phyloP scores from a whole-genome alignment of 257 asterid genomes.

The Solanum acaule region DNA sequence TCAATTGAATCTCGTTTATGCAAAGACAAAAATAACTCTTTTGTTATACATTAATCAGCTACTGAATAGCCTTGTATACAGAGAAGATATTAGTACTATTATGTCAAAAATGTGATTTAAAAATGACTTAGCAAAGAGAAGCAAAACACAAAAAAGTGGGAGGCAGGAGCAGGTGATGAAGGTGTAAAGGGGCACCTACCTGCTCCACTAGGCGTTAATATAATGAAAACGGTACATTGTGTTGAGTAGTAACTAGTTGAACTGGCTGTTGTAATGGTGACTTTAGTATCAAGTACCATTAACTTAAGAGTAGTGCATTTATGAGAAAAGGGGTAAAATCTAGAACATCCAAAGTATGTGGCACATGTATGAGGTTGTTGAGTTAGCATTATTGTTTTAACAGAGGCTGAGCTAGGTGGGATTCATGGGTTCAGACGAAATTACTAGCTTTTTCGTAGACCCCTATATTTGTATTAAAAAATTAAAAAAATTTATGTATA shows the following conservation, averaged over 20 bases:
- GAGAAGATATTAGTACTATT: too few relatives aligned
- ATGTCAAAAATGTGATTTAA: too few relatives aligned
- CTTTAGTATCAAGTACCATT: background rate
- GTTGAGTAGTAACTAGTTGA: background rate
- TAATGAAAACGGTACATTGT: background rate
- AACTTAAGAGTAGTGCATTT: background rate
- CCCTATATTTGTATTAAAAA: too few relatives aligned
- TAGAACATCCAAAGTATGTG: background rate
- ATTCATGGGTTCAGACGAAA: rapidly evolving
- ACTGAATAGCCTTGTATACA: too few relatives aligned
- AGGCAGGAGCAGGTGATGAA: background rate
- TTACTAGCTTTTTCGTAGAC: rapidly evolving
- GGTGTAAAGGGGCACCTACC: background rate
- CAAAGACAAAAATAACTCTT: too few relatives aligned
- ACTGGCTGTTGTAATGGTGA: background rate
- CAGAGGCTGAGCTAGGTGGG: too few relatives aligned
- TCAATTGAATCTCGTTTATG: background rate
- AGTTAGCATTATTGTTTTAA: background rate
- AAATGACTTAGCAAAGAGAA: too few relatives aligned
- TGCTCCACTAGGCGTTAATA: background rate
- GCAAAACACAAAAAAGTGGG: background rate
- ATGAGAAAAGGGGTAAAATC: background rate
- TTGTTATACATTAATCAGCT: too few relatives aligned
- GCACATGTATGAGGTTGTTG: background rate
- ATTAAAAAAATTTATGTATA: too few relatives aligned